Evolutionary conservation across 768 basidiomycete species (phyloP).

Genomic region (Leucocoprinus birnbaumii): DNA sequence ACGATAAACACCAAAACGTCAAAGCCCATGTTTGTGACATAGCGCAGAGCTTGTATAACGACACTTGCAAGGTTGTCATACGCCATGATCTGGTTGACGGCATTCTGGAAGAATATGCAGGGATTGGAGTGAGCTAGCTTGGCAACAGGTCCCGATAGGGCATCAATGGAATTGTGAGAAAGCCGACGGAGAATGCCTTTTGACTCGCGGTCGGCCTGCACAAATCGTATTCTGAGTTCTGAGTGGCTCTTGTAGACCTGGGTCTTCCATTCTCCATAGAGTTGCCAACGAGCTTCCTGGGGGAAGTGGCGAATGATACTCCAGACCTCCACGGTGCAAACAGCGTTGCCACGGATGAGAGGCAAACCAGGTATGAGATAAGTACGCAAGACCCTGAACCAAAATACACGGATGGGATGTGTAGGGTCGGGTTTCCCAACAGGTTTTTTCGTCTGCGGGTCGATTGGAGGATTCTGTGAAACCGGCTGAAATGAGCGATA

Average conservation of each 20-base stretch:
- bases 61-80: constrained; percentile 93
- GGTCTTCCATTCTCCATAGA: constrained; percentile 96
- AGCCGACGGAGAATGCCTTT: constrained; percentile 88
- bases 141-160: constrained; percentile 83
- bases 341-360: constrained; percentile 80
- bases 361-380: constrained; percentile 88
- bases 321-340: constrained; percentile 93
- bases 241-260: constrained; percentile 70
- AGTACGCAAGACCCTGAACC: constrained; percentile 77
- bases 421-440: constrained; percentile 50
- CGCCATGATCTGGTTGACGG: constrained; percentile 91
- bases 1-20: constrained; percentile 89
- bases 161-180: constrained; percentile 79
- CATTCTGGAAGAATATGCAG: constrained; percentile 84
- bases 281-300: constrained; percentile 76
- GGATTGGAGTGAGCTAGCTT: constrained; percentile 96
- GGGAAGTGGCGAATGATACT: constrained; percentile 79
- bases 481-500: neutral
- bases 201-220: constrained; percentile 83
- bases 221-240: constrained; percentile 73
- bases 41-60: constrained; percentile 85
- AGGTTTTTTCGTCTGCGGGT: constrained; percentile 61
- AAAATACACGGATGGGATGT: constrained; percentile 69
- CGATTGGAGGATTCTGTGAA: constrained; percentile 41
- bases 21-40: constrained; percentile 90